Conservation (phyloP, 2,329 filamentous ascomycete species). For the Cytospora chrysosperma region DNA sequence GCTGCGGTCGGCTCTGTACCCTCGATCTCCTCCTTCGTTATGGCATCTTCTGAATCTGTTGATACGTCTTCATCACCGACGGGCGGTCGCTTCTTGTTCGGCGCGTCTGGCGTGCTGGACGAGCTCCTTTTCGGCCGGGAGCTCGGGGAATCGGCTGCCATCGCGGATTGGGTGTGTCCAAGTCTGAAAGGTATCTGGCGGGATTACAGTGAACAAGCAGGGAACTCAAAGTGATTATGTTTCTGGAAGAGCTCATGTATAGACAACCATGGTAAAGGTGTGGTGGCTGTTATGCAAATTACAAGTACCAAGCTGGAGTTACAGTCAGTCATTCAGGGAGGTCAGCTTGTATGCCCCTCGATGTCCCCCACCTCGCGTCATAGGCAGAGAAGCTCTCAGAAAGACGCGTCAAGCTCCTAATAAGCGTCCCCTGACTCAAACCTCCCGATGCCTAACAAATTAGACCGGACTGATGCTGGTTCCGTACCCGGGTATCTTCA, state of each 20-base stretch:
- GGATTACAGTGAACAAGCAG: too few species aligned
- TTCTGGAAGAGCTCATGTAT: neutral
- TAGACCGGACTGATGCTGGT: neutral
- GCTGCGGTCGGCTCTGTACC: constrained; percentile 34
- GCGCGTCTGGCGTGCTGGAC: constrained; percentile 1
- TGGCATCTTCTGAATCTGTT: constrained; percentile 37
- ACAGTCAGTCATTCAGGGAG: too few species aligned
- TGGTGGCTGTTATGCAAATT: neutral
- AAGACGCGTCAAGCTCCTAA: constrained; percentile 7
- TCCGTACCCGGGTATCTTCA: neutral
- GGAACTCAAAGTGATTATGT: neutral
- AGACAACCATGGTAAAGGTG: neutral
- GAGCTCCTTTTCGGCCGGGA: constrained; percentile 7
- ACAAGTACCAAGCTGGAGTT: neutral
- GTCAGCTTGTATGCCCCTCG: constrained; percentile 6
- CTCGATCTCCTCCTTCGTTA: constrained; percentile 41
- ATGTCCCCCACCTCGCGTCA: constrained; percentile 2
- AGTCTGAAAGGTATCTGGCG: neutral
- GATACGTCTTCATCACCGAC: neutral
- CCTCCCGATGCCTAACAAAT: neutral
- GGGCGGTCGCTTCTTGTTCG: constrained; percentile 11
- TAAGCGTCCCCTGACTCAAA: neutral
- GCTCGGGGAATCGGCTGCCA: neutral
- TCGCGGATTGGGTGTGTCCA: neutral
- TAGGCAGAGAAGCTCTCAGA: neutral